These are phyloP conservation scores for Lodderomyces oxycetoniae DNA, from an alignment of 1,139 yeast genomes.

Conservation along the genomic window DNA sequence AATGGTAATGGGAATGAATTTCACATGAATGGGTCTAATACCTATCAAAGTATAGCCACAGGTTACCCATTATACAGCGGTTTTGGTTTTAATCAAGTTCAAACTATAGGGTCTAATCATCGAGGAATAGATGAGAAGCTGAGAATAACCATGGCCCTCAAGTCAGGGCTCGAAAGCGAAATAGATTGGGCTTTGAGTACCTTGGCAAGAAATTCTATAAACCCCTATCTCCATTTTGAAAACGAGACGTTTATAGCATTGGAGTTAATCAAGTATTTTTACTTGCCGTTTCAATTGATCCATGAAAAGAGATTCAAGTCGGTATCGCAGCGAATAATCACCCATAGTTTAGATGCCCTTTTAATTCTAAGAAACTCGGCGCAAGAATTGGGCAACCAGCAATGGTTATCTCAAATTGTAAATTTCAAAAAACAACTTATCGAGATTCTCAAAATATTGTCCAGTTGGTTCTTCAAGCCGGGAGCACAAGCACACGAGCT, in stretches of 20 bases:
- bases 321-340: slow-evolving; percentile 25
- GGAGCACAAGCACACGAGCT: slow-evolving; percentile 17
- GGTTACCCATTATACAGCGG: slow-evolving; percentile 3
- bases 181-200: slow-evolving; percentile 63
- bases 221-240: slow-evolving; percentile 49
- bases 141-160: slow-evolving; percentile 61
- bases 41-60: slow-evolving; percentile 4
- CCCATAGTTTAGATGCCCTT: slow-evolving; percentile 54
- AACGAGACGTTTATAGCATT: slow-evolving; percentile 45
- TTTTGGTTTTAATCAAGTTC: slow-evolving; percentile 14
- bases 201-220: slow-evolving; percentile 52
- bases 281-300: slow-evolving; percentile 27
- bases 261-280: slow-evolving; percentile 45
- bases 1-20: slow-evolving; percentile 13
- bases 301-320: slow-evolving; percentile 20
- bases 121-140: slow-evolving; percentile 54
- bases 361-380: slow-evolving; percentile 73
- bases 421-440: slow-evolving; percentile 43
- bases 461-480: slow-evolving; percentile 31
- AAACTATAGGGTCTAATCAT: slow-evolving; percentile 42
- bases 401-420: slow-evolving; percentile 58
- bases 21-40: slow-evolving; percentile 5
- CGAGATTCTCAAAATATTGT: slow-evolving; percentile 48
- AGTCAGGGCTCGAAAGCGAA: slow-evolving; percentile 55
- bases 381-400: slow-evolving; percentile 81